Evolutionary conservation across 257 asterid species (phyloP).

Genomic region (Solanum bulbocastanum): DNA sequence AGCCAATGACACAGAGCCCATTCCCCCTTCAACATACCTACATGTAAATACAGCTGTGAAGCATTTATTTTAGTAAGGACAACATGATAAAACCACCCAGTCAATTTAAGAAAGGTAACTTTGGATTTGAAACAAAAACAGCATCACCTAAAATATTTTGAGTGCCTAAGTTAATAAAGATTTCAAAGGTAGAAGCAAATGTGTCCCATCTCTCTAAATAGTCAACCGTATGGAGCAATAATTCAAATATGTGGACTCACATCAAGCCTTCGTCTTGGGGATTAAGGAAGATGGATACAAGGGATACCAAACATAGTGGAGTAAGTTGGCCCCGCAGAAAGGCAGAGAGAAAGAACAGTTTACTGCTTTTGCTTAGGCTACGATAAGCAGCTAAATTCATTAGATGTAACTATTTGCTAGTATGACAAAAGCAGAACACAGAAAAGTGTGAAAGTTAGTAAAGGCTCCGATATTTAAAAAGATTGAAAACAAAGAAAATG

Average conservation of each 20-base stretch:
- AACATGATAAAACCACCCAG: not conserved
- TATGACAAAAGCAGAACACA: not conserved
- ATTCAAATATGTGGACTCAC: not conserved
- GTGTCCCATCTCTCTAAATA: not conserved
- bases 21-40: constrained; percentile 97
- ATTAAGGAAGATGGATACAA: not conserved
- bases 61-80: not conserved
- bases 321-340: not conserved
- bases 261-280: not conserved
- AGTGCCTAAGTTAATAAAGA: not conserved
- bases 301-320: not conserved
- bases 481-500: not conserved
- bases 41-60: constrained; percentile 14
- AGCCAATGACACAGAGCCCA: constrained; percentile 92
- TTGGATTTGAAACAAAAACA: not conserved
- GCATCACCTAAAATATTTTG: not conserved
- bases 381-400: not conserved
- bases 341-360: not conserved
- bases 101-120: constrained; percentile 1
- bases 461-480: not conserved
- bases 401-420: not conserved
- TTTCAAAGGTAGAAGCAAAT: not conserved
- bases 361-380: not conserved
- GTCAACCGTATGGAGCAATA: not conserved
- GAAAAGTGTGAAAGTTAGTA: not conserved